Base-by-base conservation (phyloP, 202 grass and related monocot species). In the Panicum virgatum region DNA sequence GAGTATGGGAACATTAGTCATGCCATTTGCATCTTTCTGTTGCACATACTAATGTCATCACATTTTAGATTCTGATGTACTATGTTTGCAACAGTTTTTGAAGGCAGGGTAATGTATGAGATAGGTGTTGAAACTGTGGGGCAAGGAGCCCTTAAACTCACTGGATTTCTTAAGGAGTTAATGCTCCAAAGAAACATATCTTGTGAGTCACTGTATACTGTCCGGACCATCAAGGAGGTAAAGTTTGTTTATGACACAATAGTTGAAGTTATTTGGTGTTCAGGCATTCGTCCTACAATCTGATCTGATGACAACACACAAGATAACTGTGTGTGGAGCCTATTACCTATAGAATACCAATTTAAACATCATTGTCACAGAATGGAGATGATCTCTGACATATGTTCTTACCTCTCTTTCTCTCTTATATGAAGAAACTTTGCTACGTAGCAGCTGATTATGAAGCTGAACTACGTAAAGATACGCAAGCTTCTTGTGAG, bases 171-270 rank as follows among this genome's bases (percentile, higher is more conserved):
- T 39, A 98, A 90, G 87, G 92, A 96, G 62, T 78, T 93, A 81
- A 86, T 96, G 89, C 96, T 92, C 61, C 84, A 32, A 43, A 90
- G 80, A 76, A 87, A 86, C 78, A 93, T 90, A 82, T 25, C 56
- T 72, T 98, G 91, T 62, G 87, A 96, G 25, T 96, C 92, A 72
- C 73, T 93, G 48, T 96, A 96, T 78, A 96, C 96, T 47, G 89
- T 98, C 81, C 89, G 96, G 65, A 81, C 89, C 50, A 91, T 98
- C 85, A 98, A 98, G 66, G 96, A 98, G 92, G 96, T 98, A 89
- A 71, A 51, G 1, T 59, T 72, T 82, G 4, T 38, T 68, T 85
- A 51, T 44, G 13, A 40, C 34, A 40, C 13, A 38, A 52, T 40
- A 75, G 4, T 52, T 72, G 27, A 71, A 57, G 65, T 65, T 56